Percentiles rank a stretch among this genome's conserved stretches.
Conservation (phyloP, 192 early-diverging fungal species). For the Paraglomus brasilianum region DNA sequence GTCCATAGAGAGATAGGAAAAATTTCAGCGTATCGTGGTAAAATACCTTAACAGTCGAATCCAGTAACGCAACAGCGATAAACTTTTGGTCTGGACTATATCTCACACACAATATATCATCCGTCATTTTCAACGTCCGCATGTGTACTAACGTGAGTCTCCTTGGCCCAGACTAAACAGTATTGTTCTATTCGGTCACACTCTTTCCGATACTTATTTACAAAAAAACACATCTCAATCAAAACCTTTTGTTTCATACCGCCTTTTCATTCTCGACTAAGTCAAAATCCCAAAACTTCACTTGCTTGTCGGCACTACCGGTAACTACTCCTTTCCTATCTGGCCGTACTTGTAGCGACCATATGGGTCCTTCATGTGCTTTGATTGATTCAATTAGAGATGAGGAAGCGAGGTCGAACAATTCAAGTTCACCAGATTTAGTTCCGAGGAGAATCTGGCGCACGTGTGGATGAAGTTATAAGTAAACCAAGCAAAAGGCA, state of each 20-base stretch:
- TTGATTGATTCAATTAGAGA: conserved; percentile 82
- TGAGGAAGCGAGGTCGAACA: conserved; percentile 87
- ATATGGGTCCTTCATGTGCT: conserved; percentile 88
- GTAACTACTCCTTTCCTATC: conserved; percentile 88
- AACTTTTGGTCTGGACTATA: conserved; percentile 83
- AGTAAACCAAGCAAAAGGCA: neutral
- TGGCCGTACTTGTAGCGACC: conserved; percentile 82
- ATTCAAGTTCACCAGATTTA: conserved; percentile 82
- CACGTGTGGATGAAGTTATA: neutral
- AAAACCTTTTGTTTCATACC: neutral
- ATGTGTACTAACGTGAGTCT: conserved; percentile 79
- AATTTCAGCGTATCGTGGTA: conserved; percentile 96
- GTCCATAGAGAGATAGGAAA: conserved; percentile 95
- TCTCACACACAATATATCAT: conserved; percentile 85
- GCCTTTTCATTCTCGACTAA: conserved; percentile 54
- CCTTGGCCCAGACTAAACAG: conserved; percentile 39
- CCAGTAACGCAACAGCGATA: conserved; percentile 89
- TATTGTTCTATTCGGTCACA: neutral
- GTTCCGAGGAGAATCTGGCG: conserved; percentile 85
- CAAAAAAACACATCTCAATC: neutral
- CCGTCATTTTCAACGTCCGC: conserved; percentile 91
- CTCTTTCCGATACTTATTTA: neutral
- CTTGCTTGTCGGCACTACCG: conserved; percentile 90
- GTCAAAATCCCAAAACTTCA: conserved; percentile 98
- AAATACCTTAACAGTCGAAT: conserved; percentile 96